Evolutionary conservation across 164 flowering plant species (phyloP).

Genomic region (Taxillus chinensis): DNA sequence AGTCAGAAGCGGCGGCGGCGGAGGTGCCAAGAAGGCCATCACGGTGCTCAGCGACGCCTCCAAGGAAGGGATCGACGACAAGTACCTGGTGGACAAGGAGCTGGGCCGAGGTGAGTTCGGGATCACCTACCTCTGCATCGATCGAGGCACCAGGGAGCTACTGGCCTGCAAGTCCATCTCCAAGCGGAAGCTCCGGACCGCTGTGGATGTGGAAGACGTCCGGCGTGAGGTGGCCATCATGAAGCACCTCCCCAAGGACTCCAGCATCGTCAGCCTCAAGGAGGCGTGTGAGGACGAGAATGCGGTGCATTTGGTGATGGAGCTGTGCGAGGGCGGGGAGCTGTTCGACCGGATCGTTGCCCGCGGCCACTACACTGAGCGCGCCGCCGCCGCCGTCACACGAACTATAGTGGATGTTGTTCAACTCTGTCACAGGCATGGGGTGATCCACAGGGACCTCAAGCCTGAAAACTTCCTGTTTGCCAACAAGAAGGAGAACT

Average conservation of each 20-base stretch:
- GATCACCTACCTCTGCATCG: constrained; percentile 76
- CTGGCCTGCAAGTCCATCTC: constrained; percentile 85
- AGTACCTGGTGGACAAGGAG: constrained; percentile 66
- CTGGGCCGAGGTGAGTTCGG: constrained; percentile 91
- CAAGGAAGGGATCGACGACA: constrained; percentile 66
- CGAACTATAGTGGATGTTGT: constrained; percentile 85
- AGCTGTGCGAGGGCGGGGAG: constrained; percentile 91
- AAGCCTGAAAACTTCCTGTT: constrained; percentile 93
- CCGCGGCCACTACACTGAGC: constrained; percentile 75
- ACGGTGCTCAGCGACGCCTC: constrained; percentile 36
- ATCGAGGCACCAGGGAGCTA: constrained; percentile 44
- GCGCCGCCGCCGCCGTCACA: constrained; percentile 76
- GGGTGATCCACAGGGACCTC: constrained; percentile 85
- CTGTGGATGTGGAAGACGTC: constrained; percentile 87
- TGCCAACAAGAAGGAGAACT: constrained; percentile 92
- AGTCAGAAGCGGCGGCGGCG: constrained; percentile 8
- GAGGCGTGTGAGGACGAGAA: constrained; percentile 90
- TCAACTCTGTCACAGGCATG: constrained; percentile 83
- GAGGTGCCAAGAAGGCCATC: constrained; percentile 29
- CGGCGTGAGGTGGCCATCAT: constrained; percentile 86
- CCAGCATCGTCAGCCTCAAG: constrained; percentile 68
- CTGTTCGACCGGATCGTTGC: constrained; percentile 92
- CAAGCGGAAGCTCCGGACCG: constrained; percentile 80
- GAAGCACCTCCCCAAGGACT: constrained; percentile 75
- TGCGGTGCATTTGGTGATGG: constrained; percentile 95